These are phyloP conservation scores for Colletotrichum higginsianum DNA, from an alignment of 2,329 filamentous ascomycete genomes.

Conservation along the genomic window DNA sequence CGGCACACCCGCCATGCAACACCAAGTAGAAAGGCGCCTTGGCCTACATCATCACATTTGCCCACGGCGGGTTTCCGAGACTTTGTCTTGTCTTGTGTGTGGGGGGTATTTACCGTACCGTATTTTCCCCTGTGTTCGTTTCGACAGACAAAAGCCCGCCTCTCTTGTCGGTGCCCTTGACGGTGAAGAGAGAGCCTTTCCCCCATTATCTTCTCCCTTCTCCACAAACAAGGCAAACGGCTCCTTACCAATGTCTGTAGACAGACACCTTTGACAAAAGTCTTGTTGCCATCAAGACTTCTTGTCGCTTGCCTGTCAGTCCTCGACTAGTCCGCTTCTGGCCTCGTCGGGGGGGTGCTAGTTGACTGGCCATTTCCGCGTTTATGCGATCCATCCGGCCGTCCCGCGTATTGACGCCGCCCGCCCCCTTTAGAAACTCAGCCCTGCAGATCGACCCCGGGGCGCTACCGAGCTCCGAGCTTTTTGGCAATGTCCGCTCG, in stretches of 20 bases:
- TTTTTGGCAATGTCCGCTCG: not conserved
- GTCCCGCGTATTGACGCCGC: slow-evolving; percentile 7
- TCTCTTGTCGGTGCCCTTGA: not conserved
- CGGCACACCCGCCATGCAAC: slow-evolving; percentile 27
- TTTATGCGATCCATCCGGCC: slow-evolving; percentile 13
- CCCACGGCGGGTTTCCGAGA: not conserved
- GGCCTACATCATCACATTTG: slow-evolving; percentile 34
- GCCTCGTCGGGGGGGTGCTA: not conserved
- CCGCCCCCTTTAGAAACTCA: not conserved
- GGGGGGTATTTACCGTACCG: too few relatives aligned
- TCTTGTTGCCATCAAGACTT: not conserved
- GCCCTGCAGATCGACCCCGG: not conserved
- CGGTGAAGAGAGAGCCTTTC: not conserved
- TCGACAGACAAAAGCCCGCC: not conserved
- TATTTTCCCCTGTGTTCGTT: too few relatives aligned
- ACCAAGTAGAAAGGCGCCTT: slow-evolving; percentile 18
- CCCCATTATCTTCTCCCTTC: too few relatives aligned
- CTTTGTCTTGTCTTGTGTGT: not conserved
- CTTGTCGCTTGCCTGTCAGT: not conserved
- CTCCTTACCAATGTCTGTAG: not conserved
- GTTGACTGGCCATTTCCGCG: slow-evolving; percentile 2
- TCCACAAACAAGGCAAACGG: not conserved
- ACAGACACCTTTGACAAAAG: not conserved
- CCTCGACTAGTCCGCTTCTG: slow-evolving; percentile 4
- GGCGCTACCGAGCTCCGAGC: not conserved